Conservation (phyloP, 331 rosid species). For the Quercus tomentella region DNA sequence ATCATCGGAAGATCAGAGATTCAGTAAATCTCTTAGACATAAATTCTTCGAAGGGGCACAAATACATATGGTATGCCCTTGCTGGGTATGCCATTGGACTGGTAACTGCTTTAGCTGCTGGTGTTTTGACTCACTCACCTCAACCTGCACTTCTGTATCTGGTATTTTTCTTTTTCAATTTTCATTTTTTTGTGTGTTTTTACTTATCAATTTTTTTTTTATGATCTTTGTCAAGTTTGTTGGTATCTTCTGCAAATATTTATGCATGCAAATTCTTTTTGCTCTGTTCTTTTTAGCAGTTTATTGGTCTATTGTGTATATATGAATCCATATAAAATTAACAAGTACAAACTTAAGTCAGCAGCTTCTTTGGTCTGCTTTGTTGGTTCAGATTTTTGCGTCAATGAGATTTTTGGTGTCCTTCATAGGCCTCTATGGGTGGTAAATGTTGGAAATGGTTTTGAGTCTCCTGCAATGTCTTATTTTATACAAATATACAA, state of each 20-base stretch:
- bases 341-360: background rate
- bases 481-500: background rate
- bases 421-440: background rate
- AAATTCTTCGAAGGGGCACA: constrained; percentile 86
- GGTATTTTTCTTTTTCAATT: constrained; percentile 31
- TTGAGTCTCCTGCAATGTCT: background rate
- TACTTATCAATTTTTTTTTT: too few species aligned
- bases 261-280: background rate
- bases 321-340: background rate
- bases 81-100: constrained; percentile 96
- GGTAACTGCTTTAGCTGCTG: constrained; percentile 88
- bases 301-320: background rate
- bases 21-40: constrained; percentile 66
- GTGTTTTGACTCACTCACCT: constrained; percentile 85
- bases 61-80: constrained; percentile 96
- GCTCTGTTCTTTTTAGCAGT: background rate
- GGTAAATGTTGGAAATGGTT: background rate
- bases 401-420: background rate
- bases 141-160: constrained; percentile 81
- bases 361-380: background rate
- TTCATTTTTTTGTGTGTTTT: background rate
- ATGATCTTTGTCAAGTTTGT: background rate
- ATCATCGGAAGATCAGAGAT: constrained; percentile 72
- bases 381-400: background rate
- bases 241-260: background rate